These are phyloP conservation scores for Talaromyces wortmannii DNA, from an alignment of 495 filamentous ascomycete species.

Conservation along the genomic window DNA sequence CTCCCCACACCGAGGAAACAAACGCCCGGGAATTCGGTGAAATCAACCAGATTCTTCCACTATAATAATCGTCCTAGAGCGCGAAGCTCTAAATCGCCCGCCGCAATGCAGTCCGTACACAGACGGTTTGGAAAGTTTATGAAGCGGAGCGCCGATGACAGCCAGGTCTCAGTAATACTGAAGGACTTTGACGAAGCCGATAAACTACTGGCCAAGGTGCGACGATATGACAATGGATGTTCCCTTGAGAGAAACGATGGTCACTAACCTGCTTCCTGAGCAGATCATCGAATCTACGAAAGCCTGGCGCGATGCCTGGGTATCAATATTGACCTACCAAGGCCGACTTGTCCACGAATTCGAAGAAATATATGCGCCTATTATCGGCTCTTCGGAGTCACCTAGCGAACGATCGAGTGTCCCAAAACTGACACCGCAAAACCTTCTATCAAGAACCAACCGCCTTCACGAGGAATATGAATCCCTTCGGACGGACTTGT, in stretches of 20 bases:
- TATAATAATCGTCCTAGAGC: neutral
- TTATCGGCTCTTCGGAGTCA: conserved; percentile 57
- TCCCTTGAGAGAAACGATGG: neutral
- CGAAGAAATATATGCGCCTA: conserved; percentile 76
- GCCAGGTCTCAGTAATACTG: conserved; percentile 67
- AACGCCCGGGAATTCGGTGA: neutral
- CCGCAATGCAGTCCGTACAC: conserved; percentile 74
- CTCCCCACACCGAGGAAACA: neutral
- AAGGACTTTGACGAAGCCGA: conserved; percentile 84
- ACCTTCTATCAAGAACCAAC: conserved; percentile 58
- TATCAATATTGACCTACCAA: conserved; percentile 65
- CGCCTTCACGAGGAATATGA: conserved; percentile 63
- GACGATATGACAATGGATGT: conserved; percentile 2
- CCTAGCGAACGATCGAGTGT: conserved; percentile 41
- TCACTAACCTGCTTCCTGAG: conserved; percentile 7
- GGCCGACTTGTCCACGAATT: conserved; percentile 62
- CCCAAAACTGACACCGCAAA: conserved; percentile 47
- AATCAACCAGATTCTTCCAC: neutral
- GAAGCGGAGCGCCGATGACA: conserved; percentile 67
- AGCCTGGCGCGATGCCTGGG: conserved; percentile 83
- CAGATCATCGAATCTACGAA: conserved; percentile 79
- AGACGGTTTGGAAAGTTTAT: conserved; percentile 67
- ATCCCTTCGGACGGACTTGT: conserved; percentile 68
- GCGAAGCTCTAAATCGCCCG: neutral
- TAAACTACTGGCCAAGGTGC: conserved; percentile 65